Conservation (phyloP, 2,329 filamentous ascomycete species). For the Phaeosphaeriaceae sp. region DNA sequence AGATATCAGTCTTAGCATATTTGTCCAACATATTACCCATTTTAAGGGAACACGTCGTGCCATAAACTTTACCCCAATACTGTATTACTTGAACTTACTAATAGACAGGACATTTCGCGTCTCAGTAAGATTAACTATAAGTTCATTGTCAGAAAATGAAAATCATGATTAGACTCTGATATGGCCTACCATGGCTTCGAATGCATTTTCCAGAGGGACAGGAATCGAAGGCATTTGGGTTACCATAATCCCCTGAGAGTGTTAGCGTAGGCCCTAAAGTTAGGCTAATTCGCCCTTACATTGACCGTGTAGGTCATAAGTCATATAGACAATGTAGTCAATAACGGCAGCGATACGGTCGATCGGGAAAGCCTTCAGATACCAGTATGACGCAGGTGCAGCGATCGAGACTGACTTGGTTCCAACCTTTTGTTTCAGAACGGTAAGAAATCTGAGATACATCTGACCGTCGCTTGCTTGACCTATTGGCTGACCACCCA, state of each 20-base stretch:
- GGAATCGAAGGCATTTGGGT: slow-evolving; percentile 28
- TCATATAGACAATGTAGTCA: slow-evolving; percentile 44
- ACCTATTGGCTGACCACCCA: slow-evolving; percentile 11
- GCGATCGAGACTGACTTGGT: slow-evolving; percentile 30
- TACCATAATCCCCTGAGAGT: slow-evolving; percentile 50
- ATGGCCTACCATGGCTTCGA: slow-evolving; percentile 30
- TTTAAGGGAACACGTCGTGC: too few species aligned
- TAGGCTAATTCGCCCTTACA: too few species aligned
- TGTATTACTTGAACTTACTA: slow-evolving; percentile 6
- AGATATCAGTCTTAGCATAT: too few species aligned
- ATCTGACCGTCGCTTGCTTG: slow-evolving; percentile 38
- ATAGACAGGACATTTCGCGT: slow-evolving; percentile 43
- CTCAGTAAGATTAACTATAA: slow-evolving; percentile 46
- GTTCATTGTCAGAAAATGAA: too few species aligned
- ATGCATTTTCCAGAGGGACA: slow-evolving; percentile 40
- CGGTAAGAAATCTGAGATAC: slow-evolving; percentile 34
- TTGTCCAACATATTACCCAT: too few species aligned
- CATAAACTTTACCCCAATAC: too few species aligned
- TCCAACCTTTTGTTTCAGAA: slow-evolving; percentile 17
- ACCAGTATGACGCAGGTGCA: slow-evolving; percentile 38
- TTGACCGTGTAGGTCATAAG: slow-evolving; percentile 50
- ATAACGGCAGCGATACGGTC: slow-evolving; percentile 21
- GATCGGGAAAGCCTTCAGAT: slow-evolving; percentile 36
- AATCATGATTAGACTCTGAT: too few species aligned
- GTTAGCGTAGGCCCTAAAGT: too few species aligned